A percentile compares a stretch with the other conserved stretches of the same genome.
These are phyloP conservation scores for Choanephora cucurbitarum DNA, from an alignment of 371 early-diverging fungal genomes.

Conservation along the genomic window DNA sequence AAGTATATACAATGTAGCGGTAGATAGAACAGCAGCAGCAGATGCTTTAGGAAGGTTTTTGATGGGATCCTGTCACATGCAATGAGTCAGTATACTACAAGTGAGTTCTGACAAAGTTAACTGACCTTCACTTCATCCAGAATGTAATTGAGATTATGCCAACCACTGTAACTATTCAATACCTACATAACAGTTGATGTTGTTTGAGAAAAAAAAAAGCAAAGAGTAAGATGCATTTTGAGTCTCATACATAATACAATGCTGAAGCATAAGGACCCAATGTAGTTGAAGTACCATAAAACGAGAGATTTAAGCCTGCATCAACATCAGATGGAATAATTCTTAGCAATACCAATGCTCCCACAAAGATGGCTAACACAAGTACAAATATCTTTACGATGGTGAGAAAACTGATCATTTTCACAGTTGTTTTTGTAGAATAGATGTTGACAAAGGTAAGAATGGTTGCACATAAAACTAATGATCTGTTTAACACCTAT, in stretches of 20 bases:
- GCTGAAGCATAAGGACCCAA: conserved; percentile 47
- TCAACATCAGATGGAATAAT: conserved; percentile 35
- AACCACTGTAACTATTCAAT: conserved; percentile 45
- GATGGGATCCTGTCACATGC: conserved; percentile 51
- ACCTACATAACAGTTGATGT: conserved; percentile 17
- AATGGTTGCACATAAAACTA: conserved; percentile 37
- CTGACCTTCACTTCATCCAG: conserved; percentile 47
- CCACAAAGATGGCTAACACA: conserved; percentile 27
- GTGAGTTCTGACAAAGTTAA: too few relatives aligned
- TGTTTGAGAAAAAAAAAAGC: not conserved
- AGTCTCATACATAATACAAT: conserved; percentile 34
- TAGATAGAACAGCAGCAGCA: conserved; percentile 29
- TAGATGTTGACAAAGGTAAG: conserved; percentile 27
- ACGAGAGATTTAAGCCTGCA: conserved; percentile 31
- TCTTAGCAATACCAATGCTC: conserved; percentile 25
- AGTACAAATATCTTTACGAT: conserved; percentile 34
- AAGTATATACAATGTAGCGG: conserved; percentile 34
- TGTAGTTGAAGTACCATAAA: conserved; percentile 32
- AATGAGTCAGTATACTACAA: too few relatives aligned
- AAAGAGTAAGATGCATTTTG: too few relatives aligned
- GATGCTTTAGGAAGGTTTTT: conserved; percentile 40
- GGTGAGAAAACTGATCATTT: conserved; percentile 33
- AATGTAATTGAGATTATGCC: conserved; percentile 41
- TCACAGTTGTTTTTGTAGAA: conserved; percentile 35
- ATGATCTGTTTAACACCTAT: not conserved